A percentile compares a stretch with the other conserved stretches of the same genome.
Evolutionary conservation across 371 early-diverging fungal species (phyloP).

Genomic region (Globomyces sp.): DNA sequence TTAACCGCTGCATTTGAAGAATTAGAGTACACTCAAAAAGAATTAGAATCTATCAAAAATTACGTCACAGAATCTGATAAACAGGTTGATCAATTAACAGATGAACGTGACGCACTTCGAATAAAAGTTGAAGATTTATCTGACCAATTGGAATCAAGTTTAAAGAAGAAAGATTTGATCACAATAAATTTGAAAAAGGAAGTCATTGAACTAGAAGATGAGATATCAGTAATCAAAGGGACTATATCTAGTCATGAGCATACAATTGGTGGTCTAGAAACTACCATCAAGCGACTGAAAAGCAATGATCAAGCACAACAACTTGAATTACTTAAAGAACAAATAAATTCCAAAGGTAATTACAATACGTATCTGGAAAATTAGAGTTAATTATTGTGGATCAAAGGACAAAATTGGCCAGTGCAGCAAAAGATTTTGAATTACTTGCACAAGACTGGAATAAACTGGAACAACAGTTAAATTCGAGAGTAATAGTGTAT

Average conservation of each 20-base stretch:
- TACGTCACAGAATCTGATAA: constrained; percentile 27
- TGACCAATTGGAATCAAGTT: constrained; percentile 26
- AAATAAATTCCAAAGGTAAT: constrained; percentile 29
- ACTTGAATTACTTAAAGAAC: constrained; percentile 21
- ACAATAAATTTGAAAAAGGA: constrained; percentile 22
- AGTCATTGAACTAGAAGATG: constrained; percentile 41
- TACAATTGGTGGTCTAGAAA: constrained; percentile 20
- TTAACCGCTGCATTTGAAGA: constrained; percentile 45
- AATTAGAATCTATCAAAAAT: constrained; percentile 28
- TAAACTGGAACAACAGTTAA: constrained; percentile 27
- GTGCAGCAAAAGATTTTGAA: constrained; percentile 45
- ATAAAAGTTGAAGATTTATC: constrained; percentile 39
- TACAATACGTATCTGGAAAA: not conserved
- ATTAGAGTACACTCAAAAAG: constrained; percentile 40
- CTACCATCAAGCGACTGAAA: constrained; percentile 30
- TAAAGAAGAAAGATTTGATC: constrained; percentile 17
- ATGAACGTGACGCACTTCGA: constrained; percentile 38
- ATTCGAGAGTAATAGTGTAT: constrained; percentile 2
- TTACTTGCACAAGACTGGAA: constrained; percentile 50
- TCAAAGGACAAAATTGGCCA: constrained; percentile 31
- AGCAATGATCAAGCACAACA: constrained; percentile 16
- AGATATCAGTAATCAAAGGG: constrained; percentile 37
- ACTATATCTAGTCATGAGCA: constrained; percentile 21
- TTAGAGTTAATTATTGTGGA: constrained; percentile 34
- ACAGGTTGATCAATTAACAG: constrained; percentile 37